Evolutionary conservation across 495 filamentous ascomycete species (phyloP).

Genomic region (Chaetomium tenue): DNA sequence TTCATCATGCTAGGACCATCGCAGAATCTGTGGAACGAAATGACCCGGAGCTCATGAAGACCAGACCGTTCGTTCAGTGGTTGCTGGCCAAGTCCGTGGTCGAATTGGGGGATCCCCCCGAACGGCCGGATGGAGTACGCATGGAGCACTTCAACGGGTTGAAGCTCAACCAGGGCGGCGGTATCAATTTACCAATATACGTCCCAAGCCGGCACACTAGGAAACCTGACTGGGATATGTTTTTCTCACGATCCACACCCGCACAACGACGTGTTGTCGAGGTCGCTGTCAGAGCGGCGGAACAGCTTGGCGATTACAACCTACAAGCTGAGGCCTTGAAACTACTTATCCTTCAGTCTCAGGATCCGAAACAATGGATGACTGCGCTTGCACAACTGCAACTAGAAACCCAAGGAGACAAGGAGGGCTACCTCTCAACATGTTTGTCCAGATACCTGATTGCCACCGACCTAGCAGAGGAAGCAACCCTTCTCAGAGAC

Average conservation of each 20-base stretch:
- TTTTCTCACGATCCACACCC: slow-evolving; percentile 9
- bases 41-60: slow-evolving; percentile 23
- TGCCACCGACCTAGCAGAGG: not conserved
- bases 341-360: slow-evolving; percentile 23
- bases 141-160: slow-evolving; percentile 20
- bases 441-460: slow-evolving; percentile 27
- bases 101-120: slow-evolving; percentile 13
- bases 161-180: slow-evolving; percentile 2
- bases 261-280: slow-evolving; percentile 16
- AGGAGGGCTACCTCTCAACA: slow-evolving; percentile 23
- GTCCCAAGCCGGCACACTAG: slow-evolving; percentile 18
- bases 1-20: slow-evolving; percentile 12
- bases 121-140: slow-evolving; percentile 11
- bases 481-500: slow-evolving; percentile 8
- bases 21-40: slow-evolving; percentile 16
- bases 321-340: slow-evolving; percentile 25
- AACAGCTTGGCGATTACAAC: slow-evolving; percentile 20
- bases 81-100: slow-evolving; percentile 23
- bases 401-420: slow-evolving; percentile 26
- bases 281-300: slow-evolving; percentile 23
- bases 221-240: slow-evolving; percentile 25
- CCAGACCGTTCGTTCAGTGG: slow-evolving; percentile 28
- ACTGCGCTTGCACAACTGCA: slow-evolving; percentile 21
- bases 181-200: slow-evolving; percentile 26
- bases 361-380: slow-evolving; percentile 19